A percentile compares a stretch with the other conserved stretches of the same genome.
These are phyloP conservation scores for Malus orientalis DNA, from an alignment of 306 rosid genomes.

Conservation along the genomic window DNA sequence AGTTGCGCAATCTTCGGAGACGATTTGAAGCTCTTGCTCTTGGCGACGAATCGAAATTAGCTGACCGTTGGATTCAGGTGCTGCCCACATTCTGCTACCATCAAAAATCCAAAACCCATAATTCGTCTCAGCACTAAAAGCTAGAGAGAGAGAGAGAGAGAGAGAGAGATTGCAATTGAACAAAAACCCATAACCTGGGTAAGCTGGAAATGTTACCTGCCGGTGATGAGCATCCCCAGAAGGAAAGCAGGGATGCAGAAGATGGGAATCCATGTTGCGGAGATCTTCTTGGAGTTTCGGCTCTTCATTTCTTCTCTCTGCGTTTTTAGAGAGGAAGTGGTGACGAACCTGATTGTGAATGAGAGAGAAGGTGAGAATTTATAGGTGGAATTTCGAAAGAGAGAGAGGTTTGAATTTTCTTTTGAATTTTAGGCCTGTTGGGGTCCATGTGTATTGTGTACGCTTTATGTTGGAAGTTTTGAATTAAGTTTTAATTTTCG, in stretches of 20 bases:
- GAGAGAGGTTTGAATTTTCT: background rate
- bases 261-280: constrained; percentile 78
- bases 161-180: background rate
- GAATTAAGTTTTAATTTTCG: too few relatives aligned
- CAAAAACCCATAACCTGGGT: background rate
- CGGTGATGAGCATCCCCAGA: constrained; percentile 70
- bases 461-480: too few relatives aligned
- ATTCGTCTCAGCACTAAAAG: background rate
- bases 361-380: background rate
- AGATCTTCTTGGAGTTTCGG: constrained; percentile 55
- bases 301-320: constrained; percentile 40
- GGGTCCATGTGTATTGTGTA: background rate
- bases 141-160: background rate
- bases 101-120: background rate
- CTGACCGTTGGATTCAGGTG: constrained; percentile 54
- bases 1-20: constrained; percentile 52
- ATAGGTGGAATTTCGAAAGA: background rate
- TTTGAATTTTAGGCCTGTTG: background rate
- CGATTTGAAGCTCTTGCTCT: constrained; percentile 62
- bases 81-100: constrained; percentile 61
- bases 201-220: constrained; percentile 37
- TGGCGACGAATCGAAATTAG: constrained; percentile 48
- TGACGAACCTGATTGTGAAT: background rate
- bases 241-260: constrained; percentile 68
- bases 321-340: background rate